phyloP scores from a whole-genome alignment of 192 early-diverging fungal species.

The Podila verticillata region DNA sequence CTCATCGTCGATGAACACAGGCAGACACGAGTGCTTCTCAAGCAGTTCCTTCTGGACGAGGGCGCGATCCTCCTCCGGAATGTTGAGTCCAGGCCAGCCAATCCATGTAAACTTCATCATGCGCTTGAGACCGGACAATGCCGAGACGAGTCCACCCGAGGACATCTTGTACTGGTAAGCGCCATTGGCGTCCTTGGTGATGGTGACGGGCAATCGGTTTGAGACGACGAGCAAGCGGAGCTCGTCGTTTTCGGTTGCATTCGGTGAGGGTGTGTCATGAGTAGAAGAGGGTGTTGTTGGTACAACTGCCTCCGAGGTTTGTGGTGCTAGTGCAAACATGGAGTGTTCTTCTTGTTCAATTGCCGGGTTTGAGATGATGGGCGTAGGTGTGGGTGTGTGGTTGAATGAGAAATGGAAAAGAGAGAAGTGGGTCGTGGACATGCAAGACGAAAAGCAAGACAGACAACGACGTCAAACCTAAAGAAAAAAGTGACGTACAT shows the following conservation, averaged over 20 bases:
- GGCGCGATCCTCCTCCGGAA: slow-evolving; percentile 85
- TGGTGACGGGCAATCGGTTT: slow-evolving; percentile 97
- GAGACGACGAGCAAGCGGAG: slow-evolving; percentile 91
- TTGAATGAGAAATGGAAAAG: no score
- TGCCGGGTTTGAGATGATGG: no score
- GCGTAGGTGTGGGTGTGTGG: no score
- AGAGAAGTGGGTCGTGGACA: no score
- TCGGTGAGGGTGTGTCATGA: slow-evolving; percentile 1
- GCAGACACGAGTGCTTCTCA: slow-evolving; percentile 84
- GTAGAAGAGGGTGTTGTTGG: neutral
- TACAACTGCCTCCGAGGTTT: neutral
- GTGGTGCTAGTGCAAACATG: no score
- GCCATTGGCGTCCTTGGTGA: slow-evolving; percentile 67
- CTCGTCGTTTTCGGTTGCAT: slow-evolving; percentile 12
- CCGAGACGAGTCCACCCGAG: slow-evolving; percentile 96
- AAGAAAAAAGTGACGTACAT: no score
- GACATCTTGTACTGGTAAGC: slow-evolving; percentile 80
- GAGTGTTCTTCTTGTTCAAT: no score
- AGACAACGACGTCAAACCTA: no score
- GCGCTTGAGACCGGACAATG: slow-evolving; percentile 94
- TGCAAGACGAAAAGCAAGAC: no score
- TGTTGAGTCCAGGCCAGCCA: slow-evolving; percentile 96
- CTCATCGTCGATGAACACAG: slow-evolving; percentile 94
- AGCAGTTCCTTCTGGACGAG: slow-evolving; percentile 74
- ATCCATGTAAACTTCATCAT: slow-evolving; percentile 99